Base-by-base conservation (phyloP, 306 rosid species). In the Senna siamea region DNA sequence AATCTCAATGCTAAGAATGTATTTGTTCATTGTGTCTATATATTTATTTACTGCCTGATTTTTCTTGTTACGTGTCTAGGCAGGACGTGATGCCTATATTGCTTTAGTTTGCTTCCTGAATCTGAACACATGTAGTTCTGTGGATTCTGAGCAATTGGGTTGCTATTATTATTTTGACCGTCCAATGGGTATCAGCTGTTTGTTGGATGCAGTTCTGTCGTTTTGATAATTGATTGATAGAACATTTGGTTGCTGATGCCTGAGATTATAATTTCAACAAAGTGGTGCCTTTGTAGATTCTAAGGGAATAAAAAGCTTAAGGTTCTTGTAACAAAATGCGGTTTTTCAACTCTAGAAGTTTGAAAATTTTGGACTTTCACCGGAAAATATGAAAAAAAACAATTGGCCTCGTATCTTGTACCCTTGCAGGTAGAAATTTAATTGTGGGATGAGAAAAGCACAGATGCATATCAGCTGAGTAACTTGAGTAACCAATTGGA, bases 41-140 rank as follows among this genome's bases (percentile, higher is more conserved):
- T 26, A 37, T 48, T 57, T 66, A 9, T 7, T 17, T 55, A 47
- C 70, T 70, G 46, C 70, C 46, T 55, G 12, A 2, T 19, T 52
- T 34, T 69, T 18, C 20, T 51, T 69, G 9, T 18, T 4, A 0
- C 10, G 40, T 15, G 20, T 9, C 69, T n/a, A 38, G 65, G 18
- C 34, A 50, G 50, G 4, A 32, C 32, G 23, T 10, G 46, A 68
- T 68, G 48, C 2, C 7, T 18, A 35, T 17, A 17, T 51, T 17
- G 5, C 40, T 65, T 34, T 52, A 53, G 28, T 70, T 54, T 3
- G 22, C 15, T 20, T 70, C 35, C 53, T 52, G 51, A 18, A 7
- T 37, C 6, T 70, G 23, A 70, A 7, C 53, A 13, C 0, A 15
- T 38, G 17, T 14, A 37, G 13, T 37, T 55, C 12, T 38, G 22